These are phyloP conservation scores for Zymoseptoria brevis DNA, from an alignment of 2,329 filamentous ascomycete species.

Conservation along the genomic window DNA sequence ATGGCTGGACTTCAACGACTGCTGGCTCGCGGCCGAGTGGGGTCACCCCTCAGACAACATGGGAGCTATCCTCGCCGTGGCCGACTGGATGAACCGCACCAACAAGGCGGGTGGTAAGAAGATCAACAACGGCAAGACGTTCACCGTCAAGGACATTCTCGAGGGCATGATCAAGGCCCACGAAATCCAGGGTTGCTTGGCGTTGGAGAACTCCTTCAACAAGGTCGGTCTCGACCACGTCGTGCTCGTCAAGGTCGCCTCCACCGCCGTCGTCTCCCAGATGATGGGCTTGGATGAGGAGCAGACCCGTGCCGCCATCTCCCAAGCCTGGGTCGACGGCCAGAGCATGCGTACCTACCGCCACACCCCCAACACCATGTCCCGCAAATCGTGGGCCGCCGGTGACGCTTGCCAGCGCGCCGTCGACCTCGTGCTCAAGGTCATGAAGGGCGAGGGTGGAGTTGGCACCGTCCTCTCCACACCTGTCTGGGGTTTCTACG, in stretches of 20 bases:
- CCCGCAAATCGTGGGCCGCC: constrained; percentile 96
- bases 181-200: constrained; percentile 95
- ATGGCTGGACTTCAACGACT: constrained; percentile 99
- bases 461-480: constrained; percentile 88
- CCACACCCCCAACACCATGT: constrained; percentile 98
- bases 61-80: constrained; percentile 89
- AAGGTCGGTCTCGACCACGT: constrained; percentile 98
- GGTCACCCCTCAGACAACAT: constrained; percentile 97
- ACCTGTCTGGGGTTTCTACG: constrained; percentile 96
- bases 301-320: constrained; percentile 91
- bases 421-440: constrained; percentile 95
- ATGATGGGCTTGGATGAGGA: constrained; percentile 83
- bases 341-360: constrained; percentile 95
- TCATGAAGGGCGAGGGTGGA: constrained; percentile 86
- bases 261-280: constrained; percentile 86
- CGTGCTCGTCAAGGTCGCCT: constrained; percentile 94
- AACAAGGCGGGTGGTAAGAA: constrained; percentile 72
- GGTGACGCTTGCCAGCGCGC: constrained; percentile 98
- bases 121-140: constrained; percentile 62
- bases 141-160: constrained; percentile 82
- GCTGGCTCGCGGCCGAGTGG: constrained; percentile 98
- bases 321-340: constrained; percentile 95
- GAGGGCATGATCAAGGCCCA: constrained; percentile 96
- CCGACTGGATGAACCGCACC: constrained; percentile 95
- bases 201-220: constrained; percentile 97